Evolutionary conservation across 805 yeast genomes (phyloP).

Genomic region (Hanseniaspora guilliermondii): DNA sequence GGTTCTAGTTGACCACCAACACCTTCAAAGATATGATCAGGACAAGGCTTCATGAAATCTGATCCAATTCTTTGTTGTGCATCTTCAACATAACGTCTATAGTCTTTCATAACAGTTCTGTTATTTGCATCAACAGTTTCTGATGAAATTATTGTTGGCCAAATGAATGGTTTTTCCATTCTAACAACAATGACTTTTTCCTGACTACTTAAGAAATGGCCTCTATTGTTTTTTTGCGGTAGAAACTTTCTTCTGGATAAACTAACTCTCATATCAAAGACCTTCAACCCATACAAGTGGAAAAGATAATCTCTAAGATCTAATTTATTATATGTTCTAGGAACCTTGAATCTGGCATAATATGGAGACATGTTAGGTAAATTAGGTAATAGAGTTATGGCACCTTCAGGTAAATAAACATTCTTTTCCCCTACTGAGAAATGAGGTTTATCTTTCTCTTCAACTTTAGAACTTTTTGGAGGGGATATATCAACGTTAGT

Average conservation of each 20-base stretch:
- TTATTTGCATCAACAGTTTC: constrained; percentile 19
- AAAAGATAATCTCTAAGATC: constrained; percentile 89
- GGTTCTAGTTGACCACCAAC: constrained; percentile 43
- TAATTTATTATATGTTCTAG: constrained; percentile 82
- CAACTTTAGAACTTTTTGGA: constrained; percentile 14
- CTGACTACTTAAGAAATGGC: constrained; percentile 30
- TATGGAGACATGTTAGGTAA: constrained; percentile 95
- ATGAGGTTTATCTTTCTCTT: constrained; percentile 58
- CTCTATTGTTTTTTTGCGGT: not conserved
- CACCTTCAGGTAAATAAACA: constrained; percentile 74
- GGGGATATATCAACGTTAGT: not conserved
- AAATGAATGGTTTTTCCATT: constrained; percentile 86
- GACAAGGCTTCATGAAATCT: constrained; percentile 41
- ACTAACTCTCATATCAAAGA: constrained; percentile 77
- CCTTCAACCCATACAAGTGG: constrained; percentile 81
- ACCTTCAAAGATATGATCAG: constrained; percentile 66
- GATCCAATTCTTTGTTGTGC: constrained; percentile 38
- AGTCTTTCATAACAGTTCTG: not conserved
- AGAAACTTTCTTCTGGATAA: constrained; percentile 43
- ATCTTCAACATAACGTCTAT: constrained; percentile 17
- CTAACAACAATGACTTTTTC: constrained; percentile 93
- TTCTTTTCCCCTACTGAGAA: constrained; percentile 68
- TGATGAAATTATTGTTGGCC: constrained; percentile 49
- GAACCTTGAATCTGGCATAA: constrained; percentile 92
- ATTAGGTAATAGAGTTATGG: constrained; percentile 70